phyloP scores from a whole-genome alignment of 2,329 filamentous ascomycete genomes.

The Rutstroemia sp. region DNA sequence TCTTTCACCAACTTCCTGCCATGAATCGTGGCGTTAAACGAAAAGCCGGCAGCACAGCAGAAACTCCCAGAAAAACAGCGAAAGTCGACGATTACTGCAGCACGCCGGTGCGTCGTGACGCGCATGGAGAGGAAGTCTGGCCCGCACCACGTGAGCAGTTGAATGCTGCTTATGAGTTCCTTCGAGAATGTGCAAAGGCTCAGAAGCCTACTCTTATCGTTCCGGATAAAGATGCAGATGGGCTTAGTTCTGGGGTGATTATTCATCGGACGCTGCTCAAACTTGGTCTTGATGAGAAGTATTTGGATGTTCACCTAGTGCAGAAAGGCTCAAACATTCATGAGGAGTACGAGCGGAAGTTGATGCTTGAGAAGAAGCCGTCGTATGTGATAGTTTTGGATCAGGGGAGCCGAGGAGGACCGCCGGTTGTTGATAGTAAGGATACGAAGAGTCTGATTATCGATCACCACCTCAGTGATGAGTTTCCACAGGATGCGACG shows the following conservation, averaged over 20 bases:
- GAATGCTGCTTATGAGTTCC: constrained; percentile 45
- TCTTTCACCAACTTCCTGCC: neutral
- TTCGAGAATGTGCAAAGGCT: constrained; percentile 47
- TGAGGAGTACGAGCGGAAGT: constrained; percentile 41
- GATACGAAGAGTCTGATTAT: constrained; percentile 49
- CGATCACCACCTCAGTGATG: constrained; percentile 53
- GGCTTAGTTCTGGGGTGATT: constrained; percentile 56
- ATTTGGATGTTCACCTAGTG: constrained; percentile 52
- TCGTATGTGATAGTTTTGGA: constrained; percentile 57
- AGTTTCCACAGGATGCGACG: constrained; percentile 43
- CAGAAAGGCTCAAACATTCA: constrained; percentile 53
- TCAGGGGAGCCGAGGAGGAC: constrained; percentile 51
- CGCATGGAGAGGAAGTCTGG: constrained; percentile 40
- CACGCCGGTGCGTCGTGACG: constrained; percentile 8
- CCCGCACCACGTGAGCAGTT: constrained; percentile 52
- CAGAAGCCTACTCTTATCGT: constrained; percentile 50
- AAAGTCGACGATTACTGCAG: constrained; percentile 24
- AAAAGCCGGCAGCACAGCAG: constrained; percentile 9
- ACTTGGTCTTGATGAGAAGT: constrained; percentile 45
- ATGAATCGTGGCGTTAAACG: constrained; percentile 15
- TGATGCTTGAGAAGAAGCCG: constrained; percentile 44
- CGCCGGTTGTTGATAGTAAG: constrained; percentile 42
- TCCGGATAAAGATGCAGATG: constrained; percentile 64
- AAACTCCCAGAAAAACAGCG: constrained; percentile 9
- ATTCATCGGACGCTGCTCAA: constrained; percentile 50